Percentiles rank a stretch among this genome's conserved stretches.
phyloP scores from a whole-genome alignment of 2,329 filamentous ascomycete species.

The Aspergillus latus region DNA sequence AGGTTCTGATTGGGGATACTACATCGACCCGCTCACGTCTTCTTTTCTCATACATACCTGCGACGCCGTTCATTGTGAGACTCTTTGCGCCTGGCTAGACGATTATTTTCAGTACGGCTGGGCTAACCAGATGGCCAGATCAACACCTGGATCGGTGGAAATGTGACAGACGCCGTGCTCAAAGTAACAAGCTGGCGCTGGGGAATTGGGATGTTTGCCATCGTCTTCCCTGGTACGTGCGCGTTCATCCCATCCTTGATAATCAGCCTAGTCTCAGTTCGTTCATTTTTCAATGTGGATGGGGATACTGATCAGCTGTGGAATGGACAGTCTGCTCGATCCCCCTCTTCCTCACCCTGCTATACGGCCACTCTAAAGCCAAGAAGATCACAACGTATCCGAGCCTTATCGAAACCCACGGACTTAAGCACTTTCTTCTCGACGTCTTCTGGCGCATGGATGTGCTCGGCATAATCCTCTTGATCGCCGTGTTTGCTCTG shows the following conservation, averaged over 20 bases:
- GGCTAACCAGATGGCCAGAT: slow-evolving; percentile 31
- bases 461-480: slow-evolving; percentile 52
- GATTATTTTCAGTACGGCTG: too few species aligned
- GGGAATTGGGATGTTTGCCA: slow-evolving; percentile 65
- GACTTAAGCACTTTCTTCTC: slow-evolving; percentile 35
- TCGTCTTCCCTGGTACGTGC: slow-evolving; percentile 55
- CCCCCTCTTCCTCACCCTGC: slow-evolving; percentile 56
- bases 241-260: neutral
- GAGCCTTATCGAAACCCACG: slow-evolving; percentile 46
- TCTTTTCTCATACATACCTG: slow-evolving; percentile 65
- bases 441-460: slow-evolving; percentile 61
- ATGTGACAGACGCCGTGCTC: slow-evolving; percentile 55
- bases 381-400: slow-evolving; percentile 51
- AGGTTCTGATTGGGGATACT: slow-evolving; percentile 64
- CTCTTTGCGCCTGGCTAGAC: too few species aligned
- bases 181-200: slow-evolving; percentile 57
- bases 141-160: slow-evolving; percentile 65
- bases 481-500: slow-evolving; percentile 54
- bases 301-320: too few species aligned
- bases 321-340: slow-evolving; percentile 46
- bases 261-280: too few species aligned
- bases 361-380: slow-evolving; percentile 54
- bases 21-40: slow-evolving; percentile 63
- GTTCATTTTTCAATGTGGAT: too few species aligned
- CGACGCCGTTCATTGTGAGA: slow-evolving; percentile 54